Evolutionary conservation across 2,329 filamentous ascomycete genomes (phyloP).

Genomic region (Aspergillus udagawae): DNA sequence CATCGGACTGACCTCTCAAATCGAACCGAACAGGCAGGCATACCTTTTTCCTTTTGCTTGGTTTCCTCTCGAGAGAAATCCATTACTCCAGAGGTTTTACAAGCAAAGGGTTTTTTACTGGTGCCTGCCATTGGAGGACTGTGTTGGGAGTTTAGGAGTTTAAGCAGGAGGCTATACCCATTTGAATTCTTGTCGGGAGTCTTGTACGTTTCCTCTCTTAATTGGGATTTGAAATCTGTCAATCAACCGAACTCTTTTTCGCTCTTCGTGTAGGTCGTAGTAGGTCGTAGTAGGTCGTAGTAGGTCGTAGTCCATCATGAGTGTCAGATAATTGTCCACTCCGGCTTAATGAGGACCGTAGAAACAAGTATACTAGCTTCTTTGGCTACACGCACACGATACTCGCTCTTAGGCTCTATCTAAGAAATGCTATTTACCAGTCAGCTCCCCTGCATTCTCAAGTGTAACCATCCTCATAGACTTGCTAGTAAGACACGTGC

Average conservation of each 20-base stretch:
- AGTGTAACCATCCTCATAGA: no score
- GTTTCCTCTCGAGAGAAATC: not conserved
- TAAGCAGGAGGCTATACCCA: not conserved
- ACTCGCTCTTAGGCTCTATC: no score
- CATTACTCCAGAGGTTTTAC: not conserved
- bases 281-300: no score
- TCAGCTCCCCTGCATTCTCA: no score
- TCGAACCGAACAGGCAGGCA: not conserved
- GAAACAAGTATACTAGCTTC: no score
- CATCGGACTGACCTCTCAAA: not conserved
- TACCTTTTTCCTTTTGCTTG: not conserved
- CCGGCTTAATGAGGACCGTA: no score
- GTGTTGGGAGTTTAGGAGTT: not conserved
- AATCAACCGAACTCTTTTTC: not conserved
- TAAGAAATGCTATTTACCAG: no score
- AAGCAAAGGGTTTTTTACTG: not conserved
- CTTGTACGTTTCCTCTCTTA: not conserved
- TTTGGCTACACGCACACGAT: no score
- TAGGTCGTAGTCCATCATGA: not conserved
- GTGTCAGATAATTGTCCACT: no score
- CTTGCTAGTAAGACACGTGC: no score
- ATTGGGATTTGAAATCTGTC: not conserved
- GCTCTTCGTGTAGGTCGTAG: not conserved
- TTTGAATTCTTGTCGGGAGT: not conserved
- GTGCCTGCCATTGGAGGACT: not conserved